phyloP scores from a whole-genome alignment of 768 basidiomycete genomes.

The Lepiota venenata region DNA sequence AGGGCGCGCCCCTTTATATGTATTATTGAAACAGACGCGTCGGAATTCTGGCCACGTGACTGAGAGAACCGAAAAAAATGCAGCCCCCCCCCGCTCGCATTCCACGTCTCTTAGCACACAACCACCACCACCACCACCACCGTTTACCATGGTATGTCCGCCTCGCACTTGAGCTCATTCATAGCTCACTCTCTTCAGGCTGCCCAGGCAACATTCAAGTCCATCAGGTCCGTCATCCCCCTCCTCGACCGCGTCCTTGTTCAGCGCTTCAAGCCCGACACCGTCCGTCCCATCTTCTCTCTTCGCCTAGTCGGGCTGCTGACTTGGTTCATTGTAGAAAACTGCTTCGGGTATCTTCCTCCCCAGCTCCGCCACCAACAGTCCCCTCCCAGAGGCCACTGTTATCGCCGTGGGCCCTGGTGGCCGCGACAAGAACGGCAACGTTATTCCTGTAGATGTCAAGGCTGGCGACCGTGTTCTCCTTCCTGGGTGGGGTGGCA shows the following conservation, averaged over 20 bases:
- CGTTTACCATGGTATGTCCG: background rate
- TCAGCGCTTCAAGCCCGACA: constrained; percentile 95
- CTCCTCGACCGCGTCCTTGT: constrained; percentile 96
- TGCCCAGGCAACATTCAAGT: constrained; percentile 91
- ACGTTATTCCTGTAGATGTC: constrained; percentile 69
- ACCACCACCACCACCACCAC: background rate
- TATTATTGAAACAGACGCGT: constrained; percentile 2
- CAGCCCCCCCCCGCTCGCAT: background rate
- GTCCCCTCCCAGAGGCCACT: constrained; percentile 93
- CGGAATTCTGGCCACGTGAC: constrained; percentile 8
- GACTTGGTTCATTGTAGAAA: constrained; percentile 56
- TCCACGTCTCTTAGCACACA: background rate
- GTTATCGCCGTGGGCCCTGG: constrained; percentile 96
- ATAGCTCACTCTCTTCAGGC: constrained; percentile 39
- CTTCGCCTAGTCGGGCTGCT: background rate
- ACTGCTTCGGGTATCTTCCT: constrained; percentile 96
- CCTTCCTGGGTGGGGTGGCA: constrained; percentile 96
- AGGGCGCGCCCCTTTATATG: too few species aligned
- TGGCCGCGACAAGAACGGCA: constrained; percentile 84
- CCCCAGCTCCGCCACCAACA: constrained; percentile 82
- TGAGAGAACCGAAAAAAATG: constrained; percentile 3
- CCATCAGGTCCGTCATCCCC: constrained; percentile 86
- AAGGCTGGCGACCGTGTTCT: constrained; percentile 91
- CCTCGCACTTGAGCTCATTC: too few species aligned
- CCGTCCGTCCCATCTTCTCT: constrained; percentile 50